phyloP scores from a whole-genome alignment of 1,284 basidiomycete genomes.

The Boletus semigastroideus region DNA sequence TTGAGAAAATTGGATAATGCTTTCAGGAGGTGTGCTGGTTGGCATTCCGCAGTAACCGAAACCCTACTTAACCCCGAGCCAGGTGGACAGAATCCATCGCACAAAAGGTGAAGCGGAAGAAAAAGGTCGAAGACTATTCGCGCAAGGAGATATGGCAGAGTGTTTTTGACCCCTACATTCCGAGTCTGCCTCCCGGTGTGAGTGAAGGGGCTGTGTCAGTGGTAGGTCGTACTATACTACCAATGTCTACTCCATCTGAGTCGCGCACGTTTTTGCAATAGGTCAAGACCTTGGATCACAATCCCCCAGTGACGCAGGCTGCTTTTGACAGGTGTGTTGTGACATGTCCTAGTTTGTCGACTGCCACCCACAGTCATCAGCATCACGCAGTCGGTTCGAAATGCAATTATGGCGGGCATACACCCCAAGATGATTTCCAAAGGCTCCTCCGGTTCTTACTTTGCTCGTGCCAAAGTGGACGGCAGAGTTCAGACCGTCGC shows the following conservation, averaged over 20 bases:
- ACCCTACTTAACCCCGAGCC: slow-evolving; percentile 4
- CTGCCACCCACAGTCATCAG: slow-evolving; percentile 36
- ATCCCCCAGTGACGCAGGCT: slow-evolving; percentile 67
- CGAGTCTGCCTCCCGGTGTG: slow-evolving; percentile 21
- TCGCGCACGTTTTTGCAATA: slow-evolving; percentile 24
- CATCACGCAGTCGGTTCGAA: slow-evolving; percentile 62
- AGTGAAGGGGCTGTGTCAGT: slow-evolving; percentile 19
- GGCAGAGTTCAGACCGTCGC: slow-evolving; percentile 74
- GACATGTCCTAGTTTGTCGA: background rate
- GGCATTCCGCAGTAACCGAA: background rate
- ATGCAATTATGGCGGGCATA: slow-evolving; percentile 70
- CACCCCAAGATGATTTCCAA: slow-evolving; percentile 89
- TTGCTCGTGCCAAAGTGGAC: slow-evolving; percentile 73
- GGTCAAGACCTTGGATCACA: slow-evolving; percentile 78
- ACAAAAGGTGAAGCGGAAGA: slow-evolving; percentile 80
- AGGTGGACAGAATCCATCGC: slow-evolving; percentile 86
- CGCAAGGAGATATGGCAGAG: slow-evolving; percentile 75
- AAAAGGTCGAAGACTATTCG: slow-evolving; percentile 64
- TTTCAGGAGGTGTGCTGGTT: slow-evolving; percentile 63
- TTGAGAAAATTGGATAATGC: slow-evolving; percentile 75
- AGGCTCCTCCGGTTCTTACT: slow-evolving; percentile 86
- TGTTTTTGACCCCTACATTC: slow-evolving; percentile 65
- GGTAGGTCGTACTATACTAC: slow-evolving; percentile 23
- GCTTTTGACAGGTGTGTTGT: slow-evolving; percentile 65
- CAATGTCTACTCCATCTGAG: slow-evolving; percentile 1